Percentiles rank a stretch among this genome's conserved stretches.
phyloP scores from a whole-genome alignment of 2,329 filamentous ascomycete species.

The Xylariaceae sp. region DNA sequence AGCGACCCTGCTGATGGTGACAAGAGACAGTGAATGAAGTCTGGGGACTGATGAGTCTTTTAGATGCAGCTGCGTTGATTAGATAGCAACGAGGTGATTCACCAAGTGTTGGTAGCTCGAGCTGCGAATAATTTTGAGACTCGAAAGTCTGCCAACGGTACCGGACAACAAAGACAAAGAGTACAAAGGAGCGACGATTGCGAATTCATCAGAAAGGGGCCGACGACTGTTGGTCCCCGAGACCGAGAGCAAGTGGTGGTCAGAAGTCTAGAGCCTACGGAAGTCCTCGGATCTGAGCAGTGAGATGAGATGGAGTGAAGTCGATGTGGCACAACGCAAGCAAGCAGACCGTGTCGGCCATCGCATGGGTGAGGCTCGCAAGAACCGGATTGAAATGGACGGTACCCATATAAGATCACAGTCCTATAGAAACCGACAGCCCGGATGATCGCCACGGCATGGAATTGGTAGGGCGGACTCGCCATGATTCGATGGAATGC shows the following conservation, averaged over 20 bases:
- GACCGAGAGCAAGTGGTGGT: background rate
- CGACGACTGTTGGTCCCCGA: background rate
- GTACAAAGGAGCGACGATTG: slow-evolving; percentile 10
- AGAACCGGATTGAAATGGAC: slow-evolving; percentile 12
- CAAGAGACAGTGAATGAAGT: background rate
- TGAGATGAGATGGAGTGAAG: background rate
- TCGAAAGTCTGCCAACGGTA: background rate
- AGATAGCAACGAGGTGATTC: background rate
- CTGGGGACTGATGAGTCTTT: background rate
- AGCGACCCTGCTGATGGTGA: background rate
- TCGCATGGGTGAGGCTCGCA: slow-evolving; percentile 7
- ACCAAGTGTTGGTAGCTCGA: background rate
- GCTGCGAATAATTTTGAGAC: background rate
- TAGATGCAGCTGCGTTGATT: background rate
- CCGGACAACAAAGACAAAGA: slow-evolving; percentile 2
- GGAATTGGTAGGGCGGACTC: background rate
- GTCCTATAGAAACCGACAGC: background rate
- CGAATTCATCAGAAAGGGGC: background rate
- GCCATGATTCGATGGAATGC: slow-evolving; percentile 8
- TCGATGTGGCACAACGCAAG: slow-evolving; percentile 19
- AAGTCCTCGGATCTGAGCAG: background rate
- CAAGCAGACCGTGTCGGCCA: slow-evolving; percentile 3
- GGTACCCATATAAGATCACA: background rate
- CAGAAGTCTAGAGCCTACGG: background rate
- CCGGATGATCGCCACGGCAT: background rate